Evolutionary conservation across 2,329 filamentous ascomycete species (phyloP), one percentile per base, ranked within the genome.

Genomic region (Calonectria pseudoreteaudii): DNA sequence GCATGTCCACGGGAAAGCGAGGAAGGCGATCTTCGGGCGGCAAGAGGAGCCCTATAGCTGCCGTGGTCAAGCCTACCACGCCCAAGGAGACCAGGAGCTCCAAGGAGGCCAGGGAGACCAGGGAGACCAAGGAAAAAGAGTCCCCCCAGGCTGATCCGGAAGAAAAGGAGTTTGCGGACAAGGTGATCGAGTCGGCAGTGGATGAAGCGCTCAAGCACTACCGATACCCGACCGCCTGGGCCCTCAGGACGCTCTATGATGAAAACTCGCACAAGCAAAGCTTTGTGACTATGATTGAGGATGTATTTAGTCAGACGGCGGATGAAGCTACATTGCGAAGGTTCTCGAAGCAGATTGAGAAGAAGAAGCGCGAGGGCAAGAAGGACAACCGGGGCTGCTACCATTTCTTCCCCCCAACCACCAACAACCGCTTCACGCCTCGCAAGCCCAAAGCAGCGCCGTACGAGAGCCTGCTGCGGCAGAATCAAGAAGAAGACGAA

Each of bases 171-270:
- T 81, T 87, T 41, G 85, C 86, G 31, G 89, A 89, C 77, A 88
- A 85, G 79, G 88, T 91, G 34, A 86, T 93, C 49, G 89, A 91
- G 80, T 80, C 83, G 38, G 90, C 90, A n/a, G 89, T 92, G 36
- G 87, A 91, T 13, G 87, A 91, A 79, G 91, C 91, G 7, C 82
- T 93, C 64, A 84, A 86, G 73, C 87, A 90, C 79, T 86, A 86
- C 74, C 89, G 90, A 72, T 92, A 91, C 80, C 90, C 90, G 68
- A 93, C 91, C 11, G 91, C 91, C 2, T 93, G 88, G 85, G 91
- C 91, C 52, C 85, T 93, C 73, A 87, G 90, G 68, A 88, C 87
- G 18, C 85, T 92, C 73, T 93, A 91, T 81, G 90, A 93, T 76
- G 90, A 92, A 79, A 87, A 89, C 73, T 86, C 86, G 56, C 81